Evolutionary conservation across 116 monocot genomes (phyloP).

Genomic region (Zostera marina): DNA sequence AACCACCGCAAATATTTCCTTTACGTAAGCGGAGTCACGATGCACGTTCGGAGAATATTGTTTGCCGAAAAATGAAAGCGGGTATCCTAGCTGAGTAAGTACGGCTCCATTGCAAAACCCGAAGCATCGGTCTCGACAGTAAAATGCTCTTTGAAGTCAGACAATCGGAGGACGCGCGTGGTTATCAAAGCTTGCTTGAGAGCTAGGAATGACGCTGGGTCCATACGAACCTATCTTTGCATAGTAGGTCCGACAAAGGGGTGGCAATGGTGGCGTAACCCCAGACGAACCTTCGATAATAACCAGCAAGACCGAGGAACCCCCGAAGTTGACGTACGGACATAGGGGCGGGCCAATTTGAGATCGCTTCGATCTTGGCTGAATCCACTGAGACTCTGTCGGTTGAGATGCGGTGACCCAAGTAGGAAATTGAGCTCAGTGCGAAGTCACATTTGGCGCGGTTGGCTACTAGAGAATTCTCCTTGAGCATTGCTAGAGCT

Average conservation of each 20-base stretch:
- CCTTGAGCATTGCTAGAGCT: not conserved
- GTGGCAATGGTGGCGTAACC: not conserved
- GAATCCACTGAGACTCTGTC: not conserved
- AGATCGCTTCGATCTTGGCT: not conserved
- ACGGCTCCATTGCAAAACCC: not conserved
- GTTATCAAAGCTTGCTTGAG: not conserved
- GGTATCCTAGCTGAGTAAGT: not conserved
- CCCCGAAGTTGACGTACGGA: not conserved
- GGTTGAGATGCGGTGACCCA: not conserved
- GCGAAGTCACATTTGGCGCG: not conserved
- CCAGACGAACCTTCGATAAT: slow-evolving; percentile 1
- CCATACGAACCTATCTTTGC: not conserved
- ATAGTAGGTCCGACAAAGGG: not conserved
- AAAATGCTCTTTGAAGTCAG: not conserved
- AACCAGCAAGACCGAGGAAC: slow-evolving; percentile 3
- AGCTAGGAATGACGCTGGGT: not conserved
- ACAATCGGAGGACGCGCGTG: not conserved
- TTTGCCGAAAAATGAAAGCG: not conserved
- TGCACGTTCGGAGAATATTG: not conserved
- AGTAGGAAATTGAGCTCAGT: not conserved
- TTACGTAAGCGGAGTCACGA: not conserved
- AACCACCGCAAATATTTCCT: not conserved
- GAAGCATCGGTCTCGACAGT: slow-evolving; percentile 3
- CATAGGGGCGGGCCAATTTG: not conserved
- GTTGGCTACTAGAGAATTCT: not conserved